Conservation (phyloP, 2,329 filamentous ascomycete genomes). For the Pezicula carpinea region DNA sequence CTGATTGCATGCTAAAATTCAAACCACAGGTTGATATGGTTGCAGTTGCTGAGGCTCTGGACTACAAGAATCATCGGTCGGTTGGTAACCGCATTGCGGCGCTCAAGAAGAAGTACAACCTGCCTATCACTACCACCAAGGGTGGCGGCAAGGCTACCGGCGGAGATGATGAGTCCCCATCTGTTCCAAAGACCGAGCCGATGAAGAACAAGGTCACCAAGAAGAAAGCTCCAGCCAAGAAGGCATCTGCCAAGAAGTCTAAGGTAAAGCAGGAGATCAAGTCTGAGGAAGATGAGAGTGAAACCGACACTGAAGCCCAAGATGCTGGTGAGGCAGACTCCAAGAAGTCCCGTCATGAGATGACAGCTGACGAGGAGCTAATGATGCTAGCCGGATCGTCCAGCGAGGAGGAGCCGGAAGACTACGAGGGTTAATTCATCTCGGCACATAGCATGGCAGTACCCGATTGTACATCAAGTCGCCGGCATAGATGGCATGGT, state of each 20-base stretch:
- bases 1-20: neutral
- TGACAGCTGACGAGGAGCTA: neutral
- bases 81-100: constrained; percentile 17
- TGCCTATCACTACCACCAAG: constrained; percentile 10
- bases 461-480: too few relatives aligned
- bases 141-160: neutral
- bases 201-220: neutral
- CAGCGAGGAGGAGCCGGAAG: constrained; percentile 1
- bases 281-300: constrained; percentile 2
- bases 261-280: constrained; percentile 8
- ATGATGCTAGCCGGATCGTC: too few relatives aligned
- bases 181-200: constrained; percentile 3
- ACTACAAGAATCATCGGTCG: constrained; percentile 17
- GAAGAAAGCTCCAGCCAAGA: constrained; percentile 15
- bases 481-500: too few relatives aligned
- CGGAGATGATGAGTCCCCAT: neutral
- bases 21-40: constrained; percentile 15
- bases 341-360: neutral
- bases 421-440: too few relatives aligned
- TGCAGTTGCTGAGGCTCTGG: constrained; percentile 14
- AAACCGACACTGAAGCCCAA: neutral
- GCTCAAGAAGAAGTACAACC: constrained; percentile 24
- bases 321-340: neutral
- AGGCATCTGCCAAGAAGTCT: constrained; percentile 13
- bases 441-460: too few relatives aligned